Percentiles rank a stretch among this genome's conserved stretches.
Conservation (phyloP, 768 basidiomycete species). For the Piloderma croceum region DNA sequence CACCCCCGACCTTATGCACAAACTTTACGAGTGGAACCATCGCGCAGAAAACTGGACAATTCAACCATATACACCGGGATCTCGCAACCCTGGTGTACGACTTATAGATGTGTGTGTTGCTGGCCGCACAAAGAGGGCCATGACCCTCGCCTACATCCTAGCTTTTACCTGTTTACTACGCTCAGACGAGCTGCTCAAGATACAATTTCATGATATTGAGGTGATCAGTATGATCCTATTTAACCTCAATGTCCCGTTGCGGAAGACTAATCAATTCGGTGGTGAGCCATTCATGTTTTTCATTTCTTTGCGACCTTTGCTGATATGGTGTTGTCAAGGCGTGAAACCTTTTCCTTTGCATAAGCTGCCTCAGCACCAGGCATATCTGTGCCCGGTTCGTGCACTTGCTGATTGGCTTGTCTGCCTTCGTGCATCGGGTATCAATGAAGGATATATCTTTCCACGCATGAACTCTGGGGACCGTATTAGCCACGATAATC, state of each 20-base stretch:
- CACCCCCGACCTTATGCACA: constrained; percentile 18
- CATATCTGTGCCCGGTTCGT: constrained; percentile 31
- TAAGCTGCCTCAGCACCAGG: constrained; percentile 17
- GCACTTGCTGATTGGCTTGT: constrained; percentile 31
- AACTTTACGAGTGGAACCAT: constrained; percentile 24
- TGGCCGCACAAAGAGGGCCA: constrained; percentile 19
- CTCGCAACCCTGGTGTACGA: constrained; percentile 5
- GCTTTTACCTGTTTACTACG: constrained; percentile 31
- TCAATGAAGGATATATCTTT: constrained; percentile 29
- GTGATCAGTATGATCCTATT: constrained; percentile 7
- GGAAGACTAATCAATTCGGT: constrained; percentile 26
- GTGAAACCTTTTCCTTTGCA: constrained; percentile 27
- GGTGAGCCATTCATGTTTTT: constrained; percentile 11
- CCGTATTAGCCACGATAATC: constrained; percentile 15
- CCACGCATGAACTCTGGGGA: constrained; percentile 25
- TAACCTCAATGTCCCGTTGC: constrained; percentile 19
- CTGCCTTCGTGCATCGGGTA: constrained; percentile 5
- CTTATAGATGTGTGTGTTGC: constrained; percentile 20
- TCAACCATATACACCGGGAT: constrained; percentile 12
- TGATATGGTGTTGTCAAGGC: constrained; percentile 10
- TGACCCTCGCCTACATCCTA: constrained; percentile 28
- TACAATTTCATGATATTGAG: constrained; percentile 23
- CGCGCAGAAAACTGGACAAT: constrained; percentile 12
- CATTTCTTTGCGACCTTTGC: neutral
- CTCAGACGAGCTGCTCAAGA: constrained; percentile 31